Evolutionary conservation across 768 basidiomycete species (phyloP).

Genomic region (Podaxis sp.): DNA sequence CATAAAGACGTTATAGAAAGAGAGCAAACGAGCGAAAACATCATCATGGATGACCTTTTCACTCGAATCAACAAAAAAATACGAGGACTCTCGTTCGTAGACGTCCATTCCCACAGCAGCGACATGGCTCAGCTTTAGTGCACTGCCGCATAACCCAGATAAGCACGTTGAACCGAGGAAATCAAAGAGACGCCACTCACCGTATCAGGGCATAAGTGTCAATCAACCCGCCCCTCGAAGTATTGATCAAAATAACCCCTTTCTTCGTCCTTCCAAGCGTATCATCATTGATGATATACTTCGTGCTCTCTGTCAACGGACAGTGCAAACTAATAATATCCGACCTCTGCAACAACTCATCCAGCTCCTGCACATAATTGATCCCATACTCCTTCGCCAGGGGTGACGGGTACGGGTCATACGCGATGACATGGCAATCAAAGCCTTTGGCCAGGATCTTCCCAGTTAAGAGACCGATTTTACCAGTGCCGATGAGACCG

Average conservation of each 20-base stretch:
- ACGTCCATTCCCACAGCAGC: constrained; percentile 41
- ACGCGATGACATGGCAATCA: constrained; percentile 33
- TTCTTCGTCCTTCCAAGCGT: constrained; percentile 33
- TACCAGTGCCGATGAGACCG: constrained; percentile 40
- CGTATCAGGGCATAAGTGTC: constrained; percentile 37
- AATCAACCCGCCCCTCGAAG: constrained; percentile 38
- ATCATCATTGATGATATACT: constrained; percentile 38
- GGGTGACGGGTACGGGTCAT: constrained; percentile 33
- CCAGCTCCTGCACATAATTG: constrained; percentile 30
- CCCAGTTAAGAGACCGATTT: constrained; percentile 38
- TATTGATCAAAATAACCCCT: constrained; percentile 38
- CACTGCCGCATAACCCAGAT: constrained; percentile 17
- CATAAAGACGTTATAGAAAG: constrained; percentile 43
- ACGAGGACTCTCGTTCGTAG: constrained; percentile 35
- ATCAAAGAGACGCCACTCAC: constrained; percentile 16
- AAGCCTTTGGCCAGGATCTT: constrained; percentile 38
- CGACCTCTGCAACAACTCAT: constrained; percentile 29
- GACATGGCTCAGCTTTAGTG: constrained; percentile 34
- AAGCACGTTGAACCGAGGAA: too few species aligned
- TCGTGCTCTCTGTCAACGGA: constrained; percentile 31
- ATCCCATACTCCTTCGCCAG: constrained; percentile 32
- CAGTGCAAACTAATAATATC: constrained; percentile 42
- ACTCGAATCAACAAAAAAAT: constrained; percentile 41
- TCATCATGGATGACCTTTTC: constrained; percentile 41
- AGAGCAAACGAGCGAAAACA: constrained; percentile 37